Conservation (phyloP, 2,329 filamentous ascomycete species). For the Fusarium ramigenum region DNA sequence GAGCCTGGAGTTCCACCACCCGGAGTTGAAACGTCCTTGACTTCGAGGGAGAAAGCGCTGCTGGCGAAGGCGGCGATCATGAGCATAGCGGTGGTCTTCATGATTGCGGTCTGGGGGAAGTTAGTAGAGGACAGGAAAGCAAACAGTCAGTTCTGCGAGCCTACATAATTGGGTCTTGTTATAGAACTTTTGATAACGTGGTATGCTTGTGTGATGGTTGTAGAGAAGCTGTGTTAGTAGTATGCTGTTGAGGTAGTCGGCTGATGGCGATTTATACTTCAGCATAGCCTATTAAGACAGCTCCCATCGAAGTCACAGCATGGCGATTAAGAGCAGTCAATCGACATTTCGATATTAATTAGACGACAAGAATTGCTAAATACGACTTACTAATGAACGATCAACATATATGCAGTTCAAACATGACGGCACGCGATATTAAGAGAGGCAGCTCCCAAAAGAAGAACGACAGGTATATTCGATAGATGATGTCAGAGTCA, state of each 20-base stretch:
- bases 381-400: not conserved
- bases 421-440: not conserved
- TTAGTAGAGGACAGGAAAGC: not conserved
- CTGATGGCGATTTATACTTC: not conserved
- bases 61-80: not conserved
- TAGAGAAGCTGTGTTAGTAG: not conserved
- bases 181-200: fast-evolving
- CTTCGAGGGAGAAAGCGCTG: not conserved
- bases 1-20: not conserved
- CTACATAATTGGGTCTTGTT: fast-evolving
- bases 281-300: fast-evolving
- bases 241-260: fast-evolving
- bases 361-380: fast-evolving
- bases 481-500: fast-evolving
- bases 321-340: fast-evolving
- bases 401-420: not conserved
- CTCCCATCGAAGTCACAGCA: fast-evolving
- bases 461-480: not conserved
- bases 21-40: not conserved
- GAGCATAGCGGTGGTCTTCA: not conserved
- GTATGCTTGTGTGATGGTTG: fast-evolving
- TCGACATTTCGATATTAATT: fast-evolving
- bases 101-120: not conserved
- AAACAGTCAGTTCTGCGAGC: too few species aligned
- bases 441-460: not conserved